Conservation (phyloP, 176 grass and related monocot species). For the Avena insularis region DNA sequence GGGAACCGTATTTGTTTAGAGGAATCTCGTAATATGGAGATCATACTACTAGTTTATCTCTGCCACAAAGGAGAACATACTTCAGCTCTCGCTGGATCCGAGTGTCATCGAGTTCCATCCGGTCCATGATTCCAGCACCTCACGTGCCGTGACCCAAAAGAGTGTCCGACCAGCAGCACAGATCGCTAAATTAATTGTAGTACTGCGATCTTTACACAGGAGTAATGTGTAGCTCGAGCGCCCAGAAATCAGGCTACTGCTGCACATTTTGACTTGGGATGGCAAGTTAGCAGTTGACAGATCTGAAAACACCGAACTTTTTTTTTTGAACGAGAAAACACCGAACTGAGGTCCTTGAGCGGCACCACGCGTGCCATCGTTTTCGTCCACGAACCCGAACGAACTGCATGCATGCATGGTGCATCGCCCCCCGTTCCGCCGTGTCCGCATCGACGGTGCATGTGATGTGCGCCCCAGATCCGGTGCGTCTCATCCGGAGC, state of each 20-base stretch:
- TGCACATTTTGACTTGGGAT: background rate
- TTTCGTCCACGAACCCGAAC: background rate
- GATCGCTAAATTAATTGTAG: too few relatives aligned
- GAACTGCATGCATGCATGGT: background rate
- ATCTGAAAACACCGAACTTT: background rate
- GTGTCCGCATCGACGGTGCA: background rate
- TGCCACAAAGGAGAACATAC: constrained; percentile 29
- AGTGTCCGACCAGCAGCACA: background rate
- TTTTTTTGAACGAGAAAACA: too few relatives aligned
- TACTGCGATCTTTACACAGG: too few relatives aligned
- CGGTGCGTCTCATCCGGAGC: constrained; percentile 27
- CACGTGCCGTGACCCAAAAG: constrained; percentile 29
- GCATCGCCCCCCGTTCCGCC: background rate
- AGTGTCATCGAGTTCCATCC: background rate
- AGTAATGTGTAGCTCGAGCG: background rate
- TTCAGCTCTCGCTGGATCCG: constrained; percentile 26
- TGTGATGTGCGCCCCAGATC: constrained; percentile 17
- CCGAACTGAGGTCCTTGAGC: background rate
- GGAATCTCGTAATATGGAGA: constrained; percentile 33
- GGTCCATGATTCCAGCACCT: background rate
- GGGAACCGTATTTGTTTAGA: background rate
- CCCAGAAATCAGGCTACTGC: background rate
- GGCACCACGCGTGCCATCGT: background rate
- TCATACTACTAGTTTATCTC: background rate
- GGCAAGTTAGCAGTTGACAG: background rate